These are phyloP conservation scores for Roridomyces roridus DNA, from an alignment of 768 basidiomycete genomes.

Conservation along the genomic window DNA sequence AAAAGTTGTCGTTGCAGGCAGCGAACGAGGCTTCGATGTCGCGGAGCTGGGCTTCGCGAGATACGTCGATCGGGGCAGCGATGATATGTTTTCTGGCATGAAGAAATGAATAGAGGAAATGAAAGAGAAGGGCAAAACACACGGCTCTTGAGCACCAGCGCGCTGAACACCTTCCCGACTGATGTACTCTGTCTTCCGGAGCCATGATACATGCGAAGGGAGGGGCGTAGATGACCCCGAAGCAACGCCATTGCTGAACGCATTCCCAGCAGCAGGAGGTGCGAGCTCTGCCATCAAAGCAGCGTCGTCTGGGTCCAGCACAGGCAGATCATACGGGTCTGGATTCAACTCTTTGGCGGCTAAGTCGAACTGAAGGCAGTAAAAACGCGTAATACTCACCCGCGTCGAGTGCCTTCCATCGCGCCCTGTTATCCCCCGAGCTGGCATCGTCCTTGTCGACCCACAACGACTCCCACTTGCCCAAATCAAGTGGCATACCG, in stretches of 20 bases:
- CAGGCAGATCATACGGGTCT: slow-evolving; percentile 59
- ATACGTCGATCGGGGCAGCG: slow-evolving; percentile 67
- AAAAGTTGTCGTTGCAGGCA: slow-evolving; percentile 64
- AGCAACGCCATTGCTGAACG: slow-evolving; percentile 49
- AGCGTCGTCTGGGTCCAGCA: slow-evolving; percentile 76
- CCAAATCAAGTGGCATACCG: slow-evolving; percentile 94
- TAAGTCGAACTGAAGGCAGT: background rate
- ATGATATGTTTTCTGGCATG: slow-evolving; percentile 52
- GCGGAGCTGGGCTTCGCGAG: slow-evolving; percentile 73
- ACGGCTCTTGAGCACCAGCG: slow-evolving; percentile 61
- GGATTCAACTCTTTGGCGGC: slow-evolving; percentile 64
- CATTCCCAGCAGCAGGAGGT: slow-evolving; percentile 38
- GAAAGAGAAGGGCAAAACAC: slow-evolving; percentile 29
- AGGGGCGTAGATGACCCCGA: slow-evolving; percentile 51
- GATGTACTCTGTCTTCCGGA: slow-evolving; percentile 92
- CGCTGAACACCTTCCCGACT: slow-evolving; percentile 60
- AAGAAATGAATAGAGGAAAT: background rate
- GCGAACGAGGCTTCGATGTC: slow-evolving; percentile 82
- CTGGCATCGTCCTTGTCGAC: slow-evolving; percentile 70
- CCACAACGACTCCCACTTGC: slow-evolving; percentile 84
- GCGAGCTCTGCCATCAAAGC: slow-evolving; percentile 76
- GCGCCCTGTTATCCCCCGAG: slow-evolving; percentile 49
- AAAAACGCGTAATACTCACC: slow-evolving; percentile 7
- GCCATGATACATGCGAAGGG: slow-evolving; percentile 81
- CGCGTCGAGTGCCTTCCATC: slow-evolving; percentile 13